These are phyloP conservation scores for Globisporangium spinosum DNA, from an alignment of 352 stramenopile species.

Conservation along the genomic window DNA sequence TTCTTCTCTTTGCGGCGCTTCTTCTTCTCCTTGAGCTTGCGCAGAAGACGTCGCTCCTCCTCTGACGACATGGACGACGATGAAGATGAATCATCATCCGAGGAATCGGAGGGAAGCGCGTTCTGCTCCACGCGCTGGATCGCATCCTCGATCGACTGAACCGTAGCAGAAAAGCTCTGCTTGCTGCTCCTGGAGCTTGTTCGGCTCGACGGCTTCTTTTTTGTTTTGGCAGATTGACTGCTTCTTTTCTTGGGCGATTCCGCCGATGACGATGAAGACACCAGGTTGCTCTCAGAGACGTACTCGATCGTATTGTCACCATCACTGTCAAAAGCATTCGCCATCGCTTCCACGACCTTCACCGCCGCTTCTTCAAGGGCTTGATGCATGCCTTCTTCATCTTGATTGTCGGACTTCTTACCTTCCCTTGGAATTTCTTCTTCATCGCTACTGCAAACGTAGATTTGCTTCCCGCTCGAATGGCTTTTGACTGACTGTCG, in stretches of 20 bases:
- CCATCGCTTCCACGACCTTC: constrained; percentile 1
- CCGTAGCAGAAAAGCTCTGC: not conserved
- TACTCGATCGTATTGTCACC: constrained; percentile 19
- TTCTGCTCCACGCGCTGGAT: constrained; percentile 31
- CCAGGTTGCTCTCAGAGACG: constrained; percentile 13
- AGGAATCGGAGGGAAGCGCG: constrained; percentile 34
- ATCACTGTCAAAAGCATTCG: constrained; percentile 11
- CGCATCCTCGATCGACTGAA: constrained; percentile 9
- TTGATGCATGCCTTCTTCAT: not conserved
- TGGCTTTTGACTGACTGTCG: constrained; percentile 3
- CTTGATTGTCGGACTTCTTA: constrained; percentile 6
- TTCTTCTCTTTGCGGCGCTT: constrained; percentile 21
- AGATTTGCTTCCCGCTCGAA: constrained; percentile 3
- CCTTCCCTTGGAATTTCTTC: not conserved
- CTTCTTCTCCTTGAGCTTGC: constrained; percentile 25
- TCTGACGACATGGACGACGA: constrained; percentile 16
- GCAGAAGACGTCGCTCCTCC: constrained; percentile 17
- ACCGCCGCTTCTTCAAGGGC: constrained; percentile 18
- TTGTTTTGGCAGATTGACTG: not conserved
- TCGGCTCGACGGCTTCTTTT: constrained; percentile 13
- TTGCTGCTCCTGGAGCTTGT: constrained; percentile 17
- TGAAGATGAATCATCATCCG: constrained; percentile 9
- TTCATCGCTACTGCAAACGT: constrained; percentile 3
- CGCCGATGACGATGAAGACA: not conserved
- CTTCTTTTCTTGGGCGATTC: not conserved